phyloP scores from a whole-genome alignment of 1,284 basidiomycete species.

The Cutaneotrichosporon sp. region DNA sequence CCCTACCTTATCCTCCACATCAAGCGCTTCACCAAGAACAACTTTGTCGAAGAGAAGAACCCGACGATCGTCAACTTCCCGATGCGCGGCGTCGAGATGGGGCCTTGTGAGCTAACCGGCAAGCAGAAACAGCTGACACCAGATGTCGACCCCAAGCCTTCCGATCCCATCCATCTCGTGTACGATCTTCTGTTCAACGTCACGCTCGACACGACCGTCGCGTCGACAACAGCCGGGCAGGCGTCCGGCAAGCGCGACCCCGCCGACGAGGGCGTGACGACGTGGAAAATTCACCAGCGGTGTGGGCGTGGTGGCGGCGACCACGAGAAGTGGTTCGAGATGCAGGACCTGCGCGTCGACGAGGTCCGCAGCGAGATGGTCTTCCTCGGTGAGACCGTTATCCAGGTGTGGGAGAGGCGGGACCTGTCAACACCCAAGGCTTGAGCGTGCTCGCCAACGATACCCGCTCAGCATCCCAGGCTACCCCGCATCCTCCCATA shows the following conservation, averaged over 20 bases:
- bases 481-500: not conserved
- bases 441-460: not conserved
- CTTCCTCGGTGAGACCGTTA: conserved; percentile 90
- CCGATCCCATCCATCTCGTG: conserved; percentile 61
- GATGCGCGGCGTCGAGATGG: conserved; percentile 84
- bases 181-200: conserved; percentile 97
- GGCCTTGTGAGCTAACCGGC: conserved; percentile 67
- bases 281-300: conserved; percentile 89
- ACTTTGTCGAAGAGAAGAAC: conserved; percentile 97
- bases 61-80: conserved; percentile 98
- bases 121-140: conserved; percentile 19
- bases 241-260: conserved; percentile 33
- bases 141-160: conserved; percentile 73
- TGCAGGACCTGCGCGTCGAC: conserved; percentile 95
- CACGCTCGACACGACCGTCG: conserved; percentile 82
- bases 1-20: conserved; percentile 92
- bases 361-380: conserved; percentile 97
- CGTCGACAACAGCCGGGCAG: conserved; percentile 64
- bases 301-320: conserved; percentile 69
- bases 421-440: conserved; percentile 37
- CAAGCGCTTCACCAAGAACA: conserved; percentile 97
- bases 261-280: conserved; percentile 39
- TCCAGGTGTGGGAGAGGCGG: conserved; percentile 66
- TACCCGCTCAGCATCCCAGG: not conserved
- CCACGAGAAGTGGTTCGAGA: conserved; percentile 90